phyloP scores from a whole-genome alignment of 2,329 filamentous ascomycete genomes.

The Basipetospora chlamydospora region DNA sequence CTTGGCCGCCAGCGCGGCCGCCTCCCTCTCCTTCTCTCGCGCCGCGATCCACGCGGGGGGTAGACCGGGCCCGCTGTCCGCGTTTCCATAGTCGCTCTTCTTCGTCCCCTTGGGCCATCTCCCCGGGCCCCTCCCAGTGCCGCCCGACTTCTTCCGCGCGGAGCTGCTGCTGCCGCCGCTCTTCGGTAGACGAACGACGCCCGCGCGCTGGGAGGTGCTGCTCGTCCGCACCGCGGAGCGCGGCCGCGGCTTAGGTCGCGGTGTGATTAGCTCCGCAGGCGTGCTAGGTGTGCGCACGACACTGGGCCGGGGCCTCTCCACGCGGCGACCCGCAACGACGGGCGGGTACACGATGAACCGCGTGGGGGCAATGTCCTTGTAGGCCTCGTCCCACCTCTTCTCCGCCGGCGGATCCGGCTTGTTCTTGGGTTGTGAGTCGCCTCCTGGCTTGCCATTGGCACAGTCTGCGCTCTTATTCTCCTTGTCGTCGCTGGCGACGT shows the following conservation, averaged over 20 bases:
- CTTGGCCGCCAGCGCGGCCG: not conserved
- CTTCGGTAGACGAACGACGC: no score
- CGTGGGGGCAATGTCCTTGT: conserved; percentile 47
- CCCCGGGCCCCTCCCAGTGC: conserved; percentile 49
- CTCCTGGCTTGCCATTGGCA: no score
- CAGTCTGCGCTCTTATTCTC: no score
- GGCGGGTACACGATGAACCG: conserved; percentile 71
- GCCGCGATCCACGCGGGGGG: conserved; percentile 48
- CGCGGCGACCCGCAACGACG: conserved; percentile 32
- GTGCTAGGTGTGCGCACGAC: conserved; percentile 22
- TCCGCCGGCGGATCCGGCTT: not conserved
- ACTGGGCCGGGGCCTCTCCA: conserved; percentile 28
- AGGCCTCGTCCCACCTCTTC: conserved; percentile 30
- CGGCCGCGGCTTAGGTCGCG: not conserved
- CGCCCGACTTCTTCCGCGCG: conserved; percentile 41
- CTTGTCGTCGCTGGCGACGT: conserved; percentile 8
- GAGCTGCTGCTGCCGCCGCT: conserved; percentile 23
- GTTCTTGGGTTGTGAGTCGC: no score
- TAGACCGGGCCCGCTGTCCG: conserved; percentile 48
- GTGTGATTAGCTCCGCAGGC: conserved; percentile 13
- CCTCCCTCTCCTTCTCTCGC: not conserved
- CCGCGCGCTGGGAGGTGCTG: conserved; percentile 14
- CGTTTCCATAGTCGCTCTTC: conserved; percentile 53
- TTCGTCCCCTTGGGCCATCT: conserved; percentile 55
- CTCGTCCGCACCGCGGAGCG: not conserved